Base-by-base conservation (phyloP, 306 rosid species). In the Sicyos edulis region DNA sequence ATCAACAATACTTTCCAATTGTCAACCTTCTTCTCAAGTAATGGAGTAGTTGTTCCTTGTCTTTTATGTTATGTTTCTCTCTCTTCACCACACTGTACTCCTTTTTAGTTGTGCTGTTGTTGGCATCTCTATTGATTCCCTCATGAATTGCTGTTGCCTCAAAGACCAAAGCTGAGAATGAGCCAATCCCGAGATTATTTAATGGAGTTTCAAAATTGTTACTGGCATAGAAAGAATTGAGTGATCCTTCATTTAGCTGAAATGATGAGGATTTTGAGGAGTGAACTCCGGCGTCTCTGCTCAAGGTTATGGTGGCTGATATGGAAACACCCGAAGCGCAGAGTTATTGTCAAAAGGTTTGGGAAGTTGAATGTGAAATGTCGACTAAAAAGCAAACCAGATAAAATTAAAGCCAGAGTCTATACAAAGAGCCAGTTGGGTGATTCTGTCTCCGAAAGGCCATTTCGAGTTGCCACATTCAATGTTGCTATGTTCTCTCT, bases 401-500 rank as follows among this genome's bases (percentile, higher is more conserved):
- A 80, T 26, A 55, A 45, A 59, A 77, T 50, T 15, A 84, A 73
- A 59, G 17, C 85, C 17, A 56, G 53, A 53, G 67, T 37, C 61
- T 73, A 67, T 22, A 52, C 62, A 60, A 85, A 81, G 75, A 86
- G 77, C 54, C 66, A 60, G 34, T 58, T 74, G n/a, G 81, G 71
- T 1, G 82, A 54, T 59, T 76, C 80, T 63, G 83, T 73, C 70
- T 63, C 84, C 5, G 80, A 73, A 80, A 85, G 81, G 87, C 91
- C 96, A 52, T 81, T 91, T 66, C 75, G 90, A 15, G 67, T 85
- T 47, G 95, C 92, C 70, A 84, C 97, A 42, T 87, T 88, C 84
- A 91, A 91, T 75, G 97, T 91, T 73, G 97, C 97, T 54, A 91
- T 91, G 97, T 91, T 91, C 77, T 85, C 97, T 10, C 90, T 91